These are phyloP conservation scores for Globisporangium carolinianum DNA, from an alignment of 352 stramenopile genomes.

Conservation along the genomic window DNA sequence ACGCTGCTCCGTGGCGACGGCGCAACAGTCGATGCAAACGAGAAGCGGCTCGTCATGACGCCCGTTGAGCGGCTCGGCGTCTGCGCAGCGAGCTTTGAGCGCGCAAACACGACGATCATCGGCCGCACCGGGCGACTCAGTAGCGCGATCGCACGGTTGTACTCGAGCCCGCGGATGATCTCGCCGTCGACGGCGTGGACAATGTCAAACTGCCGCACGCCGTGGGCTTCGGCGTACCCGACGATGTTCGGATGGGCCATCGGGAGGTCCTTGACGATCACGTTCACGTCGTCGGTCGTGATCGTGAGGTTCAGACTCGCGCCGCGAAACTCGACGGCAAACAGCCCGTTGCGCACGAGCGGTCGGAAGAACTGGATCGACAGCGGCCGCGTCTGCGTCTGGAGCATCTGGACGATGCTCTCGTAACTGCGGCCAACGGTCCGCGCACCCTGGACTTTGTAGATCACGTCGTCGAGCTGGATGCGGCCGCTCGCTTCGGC, in stretches of 20 bases:
- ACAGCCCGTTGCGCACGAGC: conserved; percentile 67
- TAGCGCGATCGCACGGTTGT: conserved; percentile 75
- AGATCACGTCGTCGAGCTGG: conserved; percentile 73
- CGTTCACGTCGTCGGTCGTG: conserved; percentile 77
- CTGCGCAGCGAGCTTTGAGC: conserved; percentile 50
- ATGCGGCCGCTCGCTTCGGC: conserved; percentile 54
- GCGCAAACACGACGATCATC: conserved; percentile 78
- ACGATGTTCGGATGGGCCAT: conserved; percentile 81
- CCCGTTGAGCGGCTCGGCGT: conserved; percentile 49
- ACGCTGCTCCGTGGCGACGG: conserved; percentile 42
- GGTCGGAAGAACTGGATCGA: conserved; percentile 81
- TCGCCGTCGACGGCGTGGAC: conserved; percentile 78
- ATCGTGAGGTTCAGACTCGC: conserved; percentile 83
- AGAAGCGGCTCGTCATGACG: conserved; percentile 56
- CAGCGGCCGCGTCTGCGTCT: conserved; percentile 66
- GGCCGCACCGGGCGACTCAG: conserved; percentile 54
- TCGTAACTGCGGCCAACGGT: conserved; percentile 78
- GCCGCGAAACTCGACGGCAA: conserved; percentile 75
- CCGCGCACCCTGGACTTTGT: conserved; percentile 76
- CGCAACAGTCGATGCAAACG: conserved; percentile 64
- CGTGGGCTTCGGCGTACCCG: conserved; percentile 74
- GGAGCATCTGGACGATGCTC: conserved; percentile 80
- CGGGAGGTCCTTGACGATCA: conserved; percentile 80
- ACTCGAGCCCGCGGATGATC: conserved; percentile 71
- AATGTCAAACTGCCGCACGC: conserved; percentile 72